Evolutionary conservation across 2,329 filamentous ascomycete genomes (phyloP).

Genomic region (Ophiocordyceps australis): DNA sequence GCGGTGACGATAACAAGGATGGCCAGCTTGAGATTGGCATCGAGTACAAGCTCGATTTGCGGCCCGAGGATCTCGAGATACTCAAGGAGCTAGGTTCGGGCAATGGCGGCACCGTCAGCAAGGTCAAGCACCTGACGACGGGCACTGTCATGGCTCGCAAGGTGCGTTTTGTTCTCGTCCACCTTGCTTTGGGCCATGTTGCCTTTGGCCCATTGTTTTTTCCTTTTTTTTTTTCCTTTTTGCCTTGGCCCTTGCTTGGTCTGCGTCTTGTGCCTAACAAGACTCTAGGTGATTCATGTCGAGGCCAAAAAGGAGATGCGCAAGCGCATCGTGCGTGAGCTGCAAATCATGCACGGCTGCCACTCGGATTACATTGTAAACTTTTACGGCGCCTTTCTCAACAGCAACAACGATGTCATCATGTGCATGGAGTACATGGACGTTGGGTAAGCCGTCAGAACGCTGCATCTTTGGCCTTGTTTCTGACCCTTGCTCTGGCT

Average conservation of each 20-base stretch:
- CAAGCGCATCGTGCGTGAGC: conserved; percentile 88
- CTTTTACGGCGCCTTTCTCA: conserved; percentile 94
- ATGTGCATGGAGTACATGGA: conserved; percentile 99
- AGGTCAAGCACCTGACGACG: conserved; percentile 86
- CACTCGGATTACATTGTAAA: conserved; percentile 94
- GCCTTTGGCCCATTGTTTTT: neutral
- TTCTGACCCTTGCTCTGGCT: neutral
- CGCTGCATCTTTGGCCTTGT: neutral
- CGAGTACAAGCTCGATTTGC: conserved; percentile 86
- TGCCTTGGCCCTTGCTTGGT: no score
- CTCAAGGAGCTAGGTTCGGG: conserved; percentile 89
- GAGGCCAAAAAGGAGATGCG: conserved; percentile 95
- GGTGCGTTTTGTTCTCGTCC: no score
- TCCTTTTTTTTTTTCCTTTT: neutral
- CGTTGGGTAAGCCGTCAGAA: conserved; percentile 61
- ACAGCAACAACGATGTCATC: conserved; percentile 91
- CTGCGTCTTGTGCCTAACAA: conserved; percentile 6
- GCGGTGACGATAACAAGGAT: conserved; percentile 36
- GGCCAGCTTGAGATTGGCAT: conserved; percentile 81
- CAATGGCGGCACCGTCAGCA: conserved; percentile 96
- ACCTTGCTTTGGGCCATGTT: neutral
- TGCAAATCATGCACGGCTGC: conserved; percentile 97
- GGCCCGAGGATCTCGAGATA: conserved; percentile 80
- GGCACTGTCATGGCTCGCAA: conserved; percentile 97
- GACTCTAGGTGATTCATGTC: conserved; percentile 73